Percentiles rank a stretch among this genome's conserved stretches.
phyloP scores from a whole-genome alignment of 768 basidiomycete genomes.

The Cyclocybe cylindracea region DNA sequence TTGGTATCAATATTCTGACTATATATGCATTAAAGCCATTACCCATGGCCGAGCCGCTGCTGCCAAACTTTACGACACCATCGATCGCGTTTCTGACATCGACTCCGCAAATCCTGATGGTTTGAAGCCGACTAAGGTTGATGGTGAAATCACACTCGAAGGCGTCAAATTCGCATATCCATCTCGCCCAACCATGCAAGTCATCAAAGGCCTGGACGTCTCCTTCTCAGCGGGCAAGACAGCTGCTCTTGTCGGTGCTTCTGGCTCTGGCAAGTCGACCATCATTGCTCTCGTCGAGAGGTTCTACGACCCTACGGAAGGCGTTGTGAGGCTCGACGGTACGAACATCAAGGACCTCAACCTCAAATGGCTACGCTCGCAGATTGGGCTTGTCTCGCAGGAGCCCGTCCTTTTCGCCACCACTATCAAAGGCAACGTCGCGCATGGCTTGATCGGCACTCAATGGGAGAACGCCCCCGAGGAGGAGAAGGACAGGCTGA shows the following conservation, averaged over 20 bases:
- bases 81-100: constrained; percentile 82
- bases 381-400: constrained; percentile 86
- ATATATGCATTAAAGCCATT: constrained; percentile 46
- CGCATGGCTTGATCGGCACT: constrained; percentile 79
- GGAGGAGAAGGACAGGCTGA: constrained; percentile 72
- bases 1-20: too few relatives aligned
- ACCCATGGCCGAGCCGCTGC: constrained; percentile 78
- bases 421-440: constrained; percentile 77
- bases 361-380: constrained; percentile 79
- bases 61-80: constrained; percentile 82
- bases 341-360: constrained; percentile 71
- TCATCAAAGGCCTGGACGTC: constrained; percentile 66
- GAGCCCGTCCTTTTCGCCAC: constrained; percentile 85
- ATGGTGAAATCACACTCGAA: constrained; percentile 70
- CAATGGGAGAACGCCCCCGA: constrained; percentile 59
- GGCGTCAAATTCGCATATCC: constrained; percentile 83
- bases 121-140: constrained; percentile 59
- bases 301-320: constrained; percentile 79
- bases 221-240: constrained; percentile 75
- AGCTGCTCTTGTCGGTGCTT: constrained; percentile 74
- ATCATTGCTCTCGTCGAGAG: constrained; percentile 77
- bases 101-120: constrained; percentile 74
- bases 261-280: constrained; percentile 77
- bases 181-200: constrained; percentile 71
- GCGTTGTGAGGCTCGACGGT: constrained; percentile 77